Conservation (phyloP, 768 basidiomycete species). For the Auricularia sp. region DNA sequence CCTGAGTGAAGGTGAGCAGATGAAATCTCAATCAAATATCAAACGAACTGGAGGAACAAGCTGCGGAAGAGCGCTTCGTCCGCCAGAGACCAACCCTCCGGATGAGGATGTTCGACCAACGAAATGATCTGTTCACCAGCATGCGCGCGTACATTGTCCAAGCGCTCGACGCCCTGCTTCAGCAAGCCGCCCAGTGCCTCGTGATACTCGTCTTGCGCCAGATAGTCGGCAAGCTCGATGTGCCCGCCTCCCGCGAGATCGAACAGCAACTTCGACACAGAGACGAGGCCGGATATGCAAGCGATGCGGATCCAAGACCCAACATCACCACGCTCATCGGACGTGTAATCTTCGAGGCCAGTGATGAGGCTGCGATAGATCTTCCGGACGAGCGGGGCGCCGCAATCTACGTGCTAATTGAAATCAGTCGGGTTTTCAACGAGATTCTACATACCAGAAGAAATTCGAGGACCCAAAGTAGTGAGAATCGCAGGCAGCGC, state of each 20-base stretch:
- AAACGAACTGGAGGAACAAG: constrained; percentile 43
- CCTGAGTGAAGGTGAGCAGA: constrained; percentile 16
- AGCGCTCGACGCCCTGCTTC: constrained; percentile 83
- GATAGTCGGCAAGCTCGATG: constrained; percentile 40
- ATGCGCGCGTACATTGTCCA: constrained; percentile 81
- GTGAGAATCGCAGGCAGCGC: constrained; percentile 11
- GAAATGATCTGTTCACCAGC: constrained; percentile 54
- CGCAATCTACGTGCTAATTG: constrained; percentile 32
- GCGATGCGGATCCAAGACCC: constrained; percentile 90
- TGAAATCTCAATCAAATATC: constrained; percentile 1
- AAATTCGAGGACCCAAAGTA: constrained; percentile 13
- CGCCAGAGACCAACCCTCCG: constrained; percentile 43
- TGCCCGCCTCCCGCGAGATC: constrained; percentile 23
- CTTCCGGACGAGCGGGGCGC: constrained; percentile 32
- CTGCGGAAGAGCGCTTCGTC: constrained; percentile 37
- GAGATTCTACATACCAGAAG: constrained; percentile 30
- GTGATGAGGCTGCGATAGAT: constrained; percentile 44
- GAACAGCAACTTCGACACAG: constrained; percentile 44
- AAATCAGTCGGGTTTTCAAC: constrained; percentile 9
- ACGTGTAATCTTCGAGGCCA: constrained; percentile 85
- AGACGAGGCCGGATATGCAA: constrained; percentile 57
- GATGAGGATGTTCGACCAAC: constrained; percentile 37
- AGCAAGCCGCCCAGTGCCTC: constrained; percentile 54
- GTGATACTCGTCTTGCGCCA: constrained; percentile 51
- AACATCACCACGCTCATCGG: constrained; percentile 91